These are phyloP conservation scores for Lentinula raphanica DNA, from an alignment of 768 basidiomycete species.

Conservation along the genomic window DNA sequence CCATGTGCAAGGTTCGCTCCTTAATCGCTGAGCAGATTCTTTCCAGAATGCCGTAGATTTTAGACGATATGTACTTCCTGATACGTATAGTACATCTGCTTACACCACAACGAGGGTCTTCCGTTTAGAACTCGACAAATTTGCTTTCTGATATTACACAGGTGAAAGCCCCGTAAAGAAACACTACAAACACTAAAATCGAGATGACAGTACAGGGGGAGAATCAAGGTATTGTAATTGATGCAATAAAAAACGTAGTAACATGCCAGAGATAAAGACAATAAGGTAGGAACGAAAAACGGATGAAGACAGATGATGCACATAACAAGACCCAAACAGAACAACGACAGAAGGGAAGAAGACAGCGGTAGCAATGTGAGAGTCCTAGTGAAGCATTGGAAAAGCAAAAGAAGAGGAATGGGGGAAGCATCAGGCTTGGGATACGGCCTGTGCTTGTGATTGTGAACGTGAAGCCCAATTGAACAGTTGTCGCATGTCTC, in stretches of 20 bases:
- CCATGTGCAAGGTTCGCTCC: constrained; percentile 12
- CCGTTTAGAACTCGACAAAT: no score
- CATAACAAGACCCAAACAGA: constrained; percentile 2
- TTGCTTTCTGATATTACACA: not conserved
- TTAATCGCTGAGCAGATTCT: no score
- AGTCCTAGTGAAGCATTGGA: not conserved
- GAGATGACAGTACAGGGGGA: constrained; percentile 4
- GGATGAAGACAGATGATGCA: not conserved
- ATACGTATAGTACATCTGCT: no score
- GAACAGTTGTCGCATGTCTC: constrained; percentile 76
- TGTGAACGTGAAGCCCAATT: constrained; percentile 62
- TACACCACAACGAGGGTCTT: no score
- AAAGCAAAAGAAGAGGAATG: not conserved
- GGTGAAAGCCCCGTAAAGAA: not conserved
- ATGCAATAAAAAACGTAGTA: not conserved
- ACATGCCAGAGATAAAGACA: not conserved
- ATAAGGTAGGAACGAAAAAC: not conserved
- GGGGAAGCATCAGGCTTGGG: not conserved
- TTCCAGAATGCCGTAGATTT: no score
- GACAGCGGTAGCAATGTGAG: not conserved
- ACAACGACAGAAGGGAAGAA: not conserved
- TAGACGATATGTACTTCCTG: not conserved
- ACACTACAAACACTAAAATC: not conserved
- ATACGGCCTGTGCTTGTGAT: constrained; percentile 31
- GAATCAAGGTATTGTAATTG: not conserved